Percentiles rank a stretch among this genome's conserved stretches.
These are phyloP conservation scores for Buddleja alternifolia DNA, from an alignment of 257 asterid species.

Conservation along the genomic window DNA sequence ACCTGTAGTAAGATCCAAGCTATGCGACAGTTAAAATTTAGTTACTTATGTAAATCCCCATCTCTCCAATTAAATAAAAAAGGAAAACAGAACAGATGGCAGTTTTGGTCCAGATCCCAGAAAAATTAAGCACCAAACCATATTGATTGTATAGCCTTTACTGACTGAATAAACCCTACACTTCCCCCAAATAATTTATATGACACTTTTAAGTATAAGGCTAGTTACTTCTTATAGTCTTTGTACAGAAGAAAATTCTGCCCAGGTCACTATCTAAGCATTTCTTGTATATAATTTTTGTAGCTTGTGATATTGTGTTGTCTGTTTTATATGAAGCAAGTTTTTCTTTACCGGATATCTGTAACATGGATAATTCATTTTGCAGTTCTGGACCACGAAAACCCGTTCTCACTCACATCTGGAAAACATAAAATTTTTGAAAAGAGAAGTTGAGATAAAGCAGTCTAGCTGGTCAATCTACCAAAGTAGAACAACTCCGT, in stretches of 20 bases:
- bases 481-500: neutral
- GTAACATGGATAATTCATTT: neutral
- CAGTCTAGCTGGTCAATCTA: neutral
- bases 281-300: neutral
- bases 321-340: neutral
- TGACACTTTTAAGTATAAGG: conserved; percentile 13
- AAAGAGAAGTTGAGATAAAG: neutral
- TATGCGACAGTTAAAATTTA: conserved; percentile 16
- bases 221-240: conserved; percentile 13
- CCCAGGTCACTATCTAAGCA: neutral
- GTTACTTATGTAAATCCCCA: neutral
- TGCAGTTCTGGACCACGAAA: conserved; percentile 2
- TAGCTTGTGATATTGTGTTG: neutral
- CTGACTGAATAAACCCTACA: neutral
- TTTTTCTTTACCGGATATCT: neutral
- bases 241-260: conserved; percentile 1
- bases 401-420: neutral
- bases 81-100: neutral
- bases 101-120: neutral
- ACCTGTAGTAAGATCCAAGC: conserved; percentile 54
- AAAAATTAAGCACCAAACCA: neutral
- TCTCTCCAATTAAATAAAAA: conserved; percentile 1
- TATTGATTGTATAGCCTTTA: neutral
- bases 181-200: neutral
- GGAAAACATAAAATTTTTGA: neutral